Evolutionary conservation across 208 protist genomes (phyloP).

Genomic region (Leishmania tarentolae): DNA sequence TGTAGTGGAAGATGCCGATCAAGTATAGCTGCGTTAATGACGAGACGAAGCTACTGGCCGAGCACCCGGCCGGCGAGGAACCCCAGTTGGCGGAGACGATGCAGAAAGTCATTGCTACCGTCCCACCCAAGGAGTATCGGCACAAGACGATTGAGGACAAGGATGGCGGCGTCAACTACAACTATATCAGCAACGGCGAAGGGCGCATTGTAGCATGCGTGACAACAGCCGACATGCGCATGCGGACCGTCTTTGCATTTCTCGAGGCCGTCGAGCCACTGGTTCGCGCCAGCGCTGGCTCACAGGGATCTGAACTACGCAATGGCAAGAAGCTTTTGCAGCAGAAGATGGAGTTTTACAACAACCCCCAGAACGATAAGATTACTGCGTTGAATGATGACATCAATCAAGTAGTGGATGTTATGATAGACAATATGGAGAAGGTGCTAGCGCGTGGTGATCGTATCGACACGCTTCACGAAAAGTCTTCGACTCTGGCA

Average conservation of each 20-base stretch:
- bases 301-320: slow-evolving; percentile 66
- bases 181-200: slow-evolving; percentile 92
- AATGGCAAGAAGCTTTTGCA: slow-evolving; percentile 92
- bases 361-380: slow-evolving; percentile 92
- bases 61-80: slow-evolving; percentile 78
- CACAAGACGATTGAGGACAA: slow-evolving; percentile 91
- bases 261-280: slow-evolving; percentile 90
- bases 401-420: slow-evolving; percentile 90
- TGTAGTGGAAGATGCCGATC: slow-evolving; percentile 65
- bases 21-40: slow-evolving; percentile 93
- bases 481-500: slow-evolving; percentile 82
- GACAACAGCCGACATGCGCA: slow-evolving; percentile 87
- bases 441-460: slow-evolving; percentile 90
- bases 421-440: slow-evolving; percentile 95
- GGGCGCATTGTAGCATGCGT: slow-evolving; percentile 88
- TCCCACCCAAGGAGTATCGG: slow-evolving; percentile 85
- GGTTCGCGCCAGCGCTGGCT: slow-evolving; percentile 54
- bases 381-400: slow-evolving; percentile 88
- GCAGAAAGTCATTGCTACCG: slow-evolving; percentile 90
- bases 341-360: slow-evolving; percentile 95
- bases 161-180: slow-evolving; percentile 89
- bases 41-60: slow-evolving; percentile 71
- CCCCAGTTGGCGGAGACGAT: slow-evolving; percentile 81
- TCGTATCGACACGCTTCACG: slow-evolving; percentile 84
- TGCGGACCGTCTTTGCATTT: slow-evolving; percentile 91